Evolutionary conservation across 768 basidiomycete genomes (phyloP).

Genomic region (Pleurotus salmoneostramineus): DNA sequence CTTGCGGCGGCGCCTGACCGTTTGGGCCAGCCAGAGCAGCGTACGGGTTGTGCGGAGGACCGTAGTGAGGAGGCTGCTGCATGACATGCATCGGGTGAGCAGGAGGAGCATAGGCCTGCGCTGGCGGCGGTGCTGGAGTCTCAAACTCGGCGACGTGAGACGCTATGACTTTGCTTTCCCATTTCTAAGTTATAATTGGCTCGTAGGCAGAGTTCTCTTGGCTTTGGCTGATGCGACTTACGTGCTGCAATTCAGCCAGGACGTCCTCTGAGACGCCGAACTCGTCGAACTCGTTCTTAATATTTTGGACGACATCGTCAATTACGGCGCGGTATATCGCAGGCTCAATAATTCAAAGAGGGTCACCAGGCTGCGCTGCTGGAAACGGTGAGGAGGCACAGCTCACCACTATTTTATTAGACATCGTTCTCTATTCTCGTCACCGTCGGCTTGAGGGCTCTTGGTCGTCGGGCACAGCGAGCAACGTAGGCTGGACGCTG

Average conservation of each 20-base stretch:
- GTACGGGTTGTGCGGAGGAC: constrained; percentile 48
- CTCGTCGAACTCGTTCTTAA: constrained; percentile 95
- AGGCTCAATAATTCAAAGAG: constrained; percentile 59
- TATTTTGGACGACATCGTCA: constrained; percentile 87
- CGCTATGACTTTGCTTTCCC: constrained; percentile 93
- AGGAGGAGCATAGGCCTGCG: constrained; percentile 44
- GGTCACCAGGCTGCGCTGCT: constrained; percentile 52
- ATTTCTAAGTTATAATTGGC: constrained; percentile 58
- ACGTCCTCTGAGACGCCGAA: constrained; percentile 93
- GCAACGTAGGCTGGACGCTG: constrained; percentile 18
- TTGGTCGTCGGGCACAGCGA: constrained; percentile 15
- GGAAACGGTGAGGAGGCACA: constrained; percentile 47
- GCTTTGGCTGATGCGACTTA: constrained; percentile 40
- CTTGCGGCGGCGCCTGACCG: constrained; percentile 31
- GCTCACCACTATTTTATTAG: constrained; percentile 99
- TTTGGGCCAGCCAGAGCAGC: constrained; percentile 33
- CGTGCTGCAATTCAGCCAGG: constrained; percentile 82
- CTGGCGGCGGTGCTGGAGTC: constrained; percentile 34
- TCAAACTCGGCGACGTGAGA: constrained; percentile 96
- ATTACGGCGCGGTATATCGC: constrained; percentile 89
- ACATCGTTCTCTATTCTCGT: constrained; percentile 48
- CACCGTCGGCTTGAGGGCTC: constrained; percentile 11
- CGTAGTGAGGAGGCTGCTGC: constrained; percentile 56
- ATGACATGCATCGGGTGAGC: constrained; percentile 64
- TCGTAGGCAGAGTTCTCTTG: constrained; percentile 7